Conservation (phyloP, 2,329 filamentous ascomycete species). For the Stemphylium beticola region DNA sequence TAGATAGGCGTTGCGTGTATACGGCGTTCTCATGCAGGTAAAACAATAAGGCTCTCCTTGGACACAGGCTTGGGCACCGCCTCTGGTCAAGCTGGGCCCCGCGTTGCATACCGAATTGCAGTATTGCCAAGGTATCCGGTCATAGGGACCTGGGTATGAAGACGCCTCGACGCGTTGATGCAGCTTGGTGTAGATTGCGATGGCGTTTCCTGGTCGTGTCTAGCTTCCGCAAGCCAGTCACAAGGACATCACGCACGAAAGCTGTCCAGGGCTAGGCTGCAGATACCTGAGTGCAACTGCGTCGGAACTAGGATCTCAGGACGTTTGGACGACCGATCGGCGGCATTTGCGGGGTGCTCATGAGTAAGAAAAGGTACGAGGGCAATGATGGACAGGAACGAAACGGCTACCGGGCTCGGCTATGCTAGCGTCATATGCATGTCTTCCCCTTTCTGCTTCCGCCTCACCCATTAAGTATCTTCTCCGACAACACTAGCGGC, state of each 20-base stretch:
- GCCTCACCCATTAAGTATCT: slow-evolving; percentile 5
- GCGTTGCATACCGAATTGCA: neutral
- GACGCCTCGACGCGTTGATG: neutral
- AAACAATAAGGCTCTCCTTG: no score
- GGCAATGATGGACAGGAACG: neutral
- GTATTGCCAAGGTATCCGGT: neutral
- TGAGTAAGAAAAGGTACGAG: neutral
- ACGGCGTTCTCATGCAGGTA: neutral
- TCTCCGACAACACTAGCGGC: slow-evolving; percentile 5
- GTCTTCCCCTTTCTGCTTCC: slow-evolving; percentile 15
- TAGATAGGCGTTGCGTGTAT: neutral
- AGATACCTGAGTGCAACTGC: neutral
- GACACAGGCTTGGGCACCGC: neutral
- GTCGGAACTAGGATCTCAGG: neutral
- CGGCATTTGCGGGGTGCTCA: neutral
- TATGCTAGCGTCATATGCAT: slow-evolving; percentile 13
- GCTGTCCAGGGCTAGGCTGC: neutral
- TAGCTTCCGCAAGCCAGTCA: neutral
- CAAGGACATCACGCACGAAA: neutral
- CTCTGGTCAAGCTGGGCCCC: neutral
- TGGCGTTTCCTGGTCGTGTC: neutral
- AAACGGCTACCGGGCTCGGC: slow-evolving; percentile 7
- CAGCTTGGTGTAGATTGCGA: neutral
- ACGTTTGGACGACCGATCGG: neutral
- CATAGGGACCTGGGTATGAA: neutral